Conservation (phyloP, 2,329 filamentous ascomycete genomes). For the Dothideomycetes sp. region DNA sequence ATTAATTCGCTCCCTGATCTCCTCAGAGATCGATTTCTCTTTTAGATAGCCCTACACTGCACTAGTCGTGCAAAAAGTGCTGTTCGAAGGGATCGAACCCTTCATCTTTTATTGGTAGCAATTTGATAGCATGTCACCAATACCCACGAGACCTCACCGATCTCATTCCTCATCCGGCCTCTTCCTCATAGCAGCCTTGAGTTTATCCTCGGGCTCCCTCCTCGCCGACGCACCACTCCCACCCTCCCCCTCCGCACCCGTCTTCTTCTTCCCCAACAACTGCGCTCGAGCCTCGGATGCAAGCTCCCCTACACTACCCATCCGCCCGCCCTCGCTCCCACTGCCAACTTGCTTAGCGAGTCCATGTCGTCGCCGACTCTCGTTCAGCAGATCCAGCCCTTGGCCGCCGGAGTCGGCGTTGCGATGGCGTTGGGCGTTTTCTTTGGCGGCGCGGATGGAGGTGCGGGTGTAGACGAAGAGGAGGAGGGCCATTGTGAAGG, state of each 20-base stretch:
- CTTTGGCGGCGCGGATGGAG: conserved; percentile 55
- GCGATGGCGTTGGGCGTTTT: conserved; percentile 49
- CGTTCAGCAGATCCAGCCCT: conserved; percentile 39
- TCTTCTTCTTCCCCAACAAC: conserved; percentile 9
- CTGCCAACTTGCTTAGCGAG: conserved; percentile 32
- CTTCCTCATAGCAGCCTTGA: conserved; percentile 22
- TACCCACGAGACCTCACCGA: too few species aligned
- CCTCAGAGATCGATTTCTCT: too few species aligned
- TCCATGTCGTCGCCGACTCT: conserved; percentile 43
- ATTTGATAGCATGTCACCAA: too few species aligned
- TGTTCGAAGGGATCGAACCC: too few species aligned
- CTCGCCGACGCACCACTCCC: conserved; percentile 21
- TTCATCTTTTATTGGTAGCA: too few species aligned
- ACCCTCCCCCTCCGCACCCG: conserved; percentile 25
- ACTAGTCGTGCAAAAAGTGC: too few species aligned
- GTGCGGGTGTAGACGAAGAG: conserved; percentile 53
- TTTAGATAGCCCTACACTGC: too few species aligned
- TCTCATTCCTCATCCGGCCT: conserved; percentile 1
- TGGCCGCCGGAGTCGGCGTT: conserved; percentile 46
- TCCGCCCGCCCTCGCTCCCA: conserved; percentile 19
- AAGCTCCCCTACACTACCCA: conserved; percentile 22
- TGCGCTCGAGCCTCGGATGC: conserved; percentile 18
- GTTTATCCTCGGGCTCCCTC: conserved; percentile 26
- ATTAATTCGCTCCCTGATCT: too few species aligned
- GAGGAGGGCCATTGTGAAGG: conserved; percentile 49